Conservation (phyloP, 495 filamentous ascomycete genomes). For the Letharia columbiana region DNA sequence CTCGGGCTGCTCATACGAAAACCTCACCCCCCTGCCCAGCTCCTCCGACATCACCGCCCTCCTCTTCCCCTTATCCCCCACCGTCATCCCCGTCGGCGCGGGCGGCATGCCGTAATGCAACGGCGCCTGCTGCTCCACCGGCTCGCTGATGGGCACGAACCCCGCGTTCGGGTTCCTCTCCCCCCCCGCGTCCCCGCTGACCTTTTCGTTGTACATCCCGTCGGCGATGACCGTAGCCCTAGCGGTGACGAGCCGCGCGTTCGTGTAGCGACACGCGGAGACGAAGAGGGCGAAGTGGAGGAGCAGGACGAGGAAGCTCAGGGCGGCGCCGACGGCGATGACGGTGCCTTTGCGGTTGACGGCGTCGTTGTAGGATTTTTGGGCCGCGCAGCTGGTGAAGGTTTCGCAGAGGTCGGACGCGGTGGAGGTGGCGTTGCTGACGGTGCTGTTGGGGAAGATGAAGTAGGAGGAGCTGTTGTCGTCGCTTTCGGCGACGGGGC, state of each 20-base stretch:
- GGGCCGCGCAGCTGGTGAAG: slow-evolving; percentile 5
- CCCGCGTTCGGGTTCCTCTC: neutral
- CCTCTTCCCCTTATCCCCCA: neutral
- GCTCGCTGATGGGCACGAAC: slow-evolving; percentile 2
- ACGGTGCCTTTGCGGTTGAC: neutral
- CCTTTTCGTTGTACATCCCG: slow-evolving; percentile 3
- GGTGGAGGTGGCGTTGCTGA: no score
- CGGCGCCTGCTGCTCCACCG: neutral
- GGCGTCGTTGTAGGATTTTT: neutral
- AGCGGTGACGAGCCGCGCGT: slow-evolving; percentile 12
- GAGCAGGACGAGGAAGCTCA: slow-evolving; percentile 11
- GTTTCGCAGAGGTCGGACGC: neutral
- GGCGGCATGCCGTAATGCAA: neutral
- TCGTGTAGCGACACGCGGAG: slow-evolving; percentile 32
- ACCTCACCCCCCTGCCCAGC: neutral
- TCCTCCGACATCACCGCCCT: neutral
- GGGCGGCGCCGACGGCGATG: slow-evolving; percentile 10
- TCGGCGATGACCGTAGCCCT: slow-evolving; percentile 5
- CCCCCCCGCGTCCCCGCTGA: neutral
- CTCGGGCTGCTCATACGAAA: neutral
- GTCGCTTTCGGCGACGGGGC: neutral
- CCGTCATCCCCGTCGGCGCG: neutral
- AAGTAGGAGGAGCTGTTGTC: neutral
- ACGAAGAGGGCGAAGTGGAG: slow-evolving; percentile 31
- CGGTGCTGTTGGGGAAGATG: neutral